Percentiles rank a stretch among this genome's conserved stretches.
phyloP scores from a whole-genome alignment of 1,284 basidiomycete species.

The Mycena citricolor region DNA sequence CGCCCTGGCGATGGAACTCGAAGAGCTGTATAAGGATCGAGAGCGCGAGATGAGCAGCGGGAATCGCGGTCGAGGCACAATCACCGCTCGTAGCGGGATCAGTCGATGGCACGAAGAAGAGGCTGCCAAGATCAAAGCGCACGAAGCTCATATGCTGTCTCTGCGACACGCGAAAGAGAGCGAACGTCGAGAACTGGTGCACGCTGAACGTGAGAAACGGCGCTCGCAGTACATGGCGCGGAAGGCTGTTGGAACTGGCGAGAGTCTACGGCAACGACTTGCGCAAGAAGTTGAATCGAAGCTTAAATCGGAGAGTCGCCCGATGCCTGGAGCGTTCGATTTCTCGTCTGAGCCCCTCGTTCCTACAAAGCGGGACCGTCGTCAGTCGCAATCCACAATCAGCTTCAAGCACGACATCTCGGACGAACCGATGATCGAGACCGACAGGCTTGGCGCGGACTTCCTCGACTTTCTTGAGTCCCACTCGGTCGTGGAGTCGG shows the following conservation, averaged over 20 bases:
- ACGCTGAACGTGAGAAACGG: slow-evolving; percentile 35
- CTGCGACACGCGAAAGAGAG: slow-evolving; percentile 48
- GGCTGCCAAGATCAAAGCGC: slow-evolving; percentile 39
- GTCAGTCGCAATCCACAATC: slow-evolving; percentile 9
- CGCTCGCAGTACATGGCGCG: slow-evolving; percentile 32
- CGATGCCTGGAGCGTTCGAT: slow-evolving; percentile 23
- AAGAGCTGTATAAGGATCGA: slow-evolving; percentile 23
- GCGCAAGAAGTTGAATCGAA: slow-evolving; percentile 18
- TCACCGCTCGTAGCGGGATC: too few species aligned
- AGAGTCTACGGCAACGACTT: slow-evolving; percentile 18
- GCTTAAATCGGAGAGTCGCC: slow-evolving; percentile 9
- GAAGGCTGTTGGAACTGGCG: slow-evolving; percentile 24
- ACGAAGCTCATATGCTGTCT: slow-evolving; percentile 46
- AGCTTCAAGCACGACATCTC: slow-evolving; percentile 30
- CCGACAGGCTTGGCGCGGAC: slow-evolving; percentile 7
- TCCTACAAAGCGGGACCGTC: slow-evolving; percentile 1
- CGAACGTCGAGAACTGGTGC: slow-evolving; percentile 25
- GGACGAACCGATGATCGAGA: slow-evolving; percentile 22
- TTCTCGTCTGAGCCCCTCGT: slow-evolving; percentile 5
- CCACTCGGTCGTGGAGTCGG: too few species aligned
- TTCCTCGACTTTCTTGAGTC: slow-evolving; percentile 9
- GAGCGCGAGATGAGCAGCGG: slow-evolving; percentile 9
- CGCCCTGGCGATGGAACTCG: slow-evolving; percentile 44
- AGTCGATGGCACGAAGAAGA: slow-evolving; percentile 34
- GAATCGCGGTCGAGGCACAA: too few species aligned